Percentiles rank a stretch among this genome's conserved stretches.
These are phyloP conservation scores for Nymphaea thermarum DNA, from an alignment of 164 flowering plant genomes.

Conservation along the genomic window DNA sequence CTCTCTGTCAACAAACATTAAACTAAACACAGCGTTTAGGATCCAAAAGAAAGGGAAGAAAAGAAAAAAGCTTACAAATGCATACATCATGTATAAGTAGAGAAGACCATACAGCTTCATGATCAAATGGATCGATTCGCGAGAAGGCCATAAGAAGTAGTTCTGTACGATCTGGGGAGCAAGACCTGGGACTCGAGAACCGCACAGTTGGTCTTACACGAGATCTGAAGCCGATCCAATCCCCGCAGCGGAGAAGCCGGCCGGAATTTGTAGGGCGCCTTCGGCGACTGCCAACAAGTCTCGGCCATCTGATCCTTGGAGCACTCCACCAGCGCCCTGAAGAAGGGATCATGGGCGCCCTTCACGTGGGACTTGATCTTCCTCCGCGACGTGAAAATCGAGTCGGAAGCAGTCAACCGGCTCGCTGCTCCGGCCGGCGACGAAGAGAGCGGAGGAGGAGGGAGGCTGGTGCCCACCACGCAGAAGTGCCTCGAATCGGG, in stretches of 20 bases:
- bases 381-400: background rate
- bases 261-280: background rate
- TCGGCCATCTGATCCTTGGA: constrained; percentile 2
- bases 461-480: background rate
- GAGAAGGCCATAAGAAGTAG: background rate
- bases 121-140: background rate
- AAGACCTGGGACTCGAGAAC: background rate
- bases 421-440: background rate
- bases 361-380: background rate
- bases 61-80: too few relatives aligned
- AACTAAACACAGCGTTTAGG: too few relatives aligned
- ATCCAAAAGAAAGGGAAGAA: too few relatives aligned
- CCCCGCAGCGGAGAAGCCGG: background rate
- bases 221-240: background rate
- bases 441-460: constrained; percentile 2
- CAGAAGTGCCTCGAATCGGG: background rate
- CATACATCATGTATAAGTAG: too few relatives aligned
- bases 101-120: too few relatives aligned
- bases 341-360: constrained; percentile 2
- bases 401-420: background rate
- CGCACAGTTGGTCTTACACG: background rate
- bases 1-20: too few relatives aligned
- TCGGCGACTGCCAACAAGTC: background rate
- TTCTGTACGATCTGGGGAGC: background rate
- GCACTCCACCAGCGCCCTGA: constrained; percentile 3